Evolutionary conservation across 2,329 filamentous ascomycete genomes (phyloP).

Genomic region (Fusarium sp.): DNA sequence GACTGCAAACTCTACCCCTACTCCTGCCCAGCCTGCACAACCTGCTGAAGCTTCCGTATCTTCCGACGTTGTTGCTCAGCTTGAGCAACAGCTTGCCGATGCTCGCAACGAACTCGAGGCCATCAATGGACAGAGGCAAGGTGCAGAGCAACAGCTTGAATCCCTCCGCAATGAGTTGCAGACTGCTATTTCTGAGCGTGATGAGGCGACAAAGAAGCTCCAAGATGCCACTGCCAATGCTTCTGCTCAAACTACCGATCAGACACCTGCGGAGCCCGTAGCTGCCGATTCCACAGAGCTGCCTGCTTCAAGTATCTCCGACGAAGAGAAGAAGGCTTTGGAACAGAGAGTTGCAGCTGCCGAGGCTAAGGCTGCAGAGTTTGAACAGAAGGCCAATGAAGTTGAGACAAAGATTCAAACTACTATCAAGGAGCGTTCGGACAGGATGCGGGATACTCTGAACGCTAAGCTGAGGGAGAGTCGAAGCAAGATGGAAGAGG

Average conservation of each 20-base stretch:
- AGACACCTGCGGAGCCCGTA: constrained; percentile 23
- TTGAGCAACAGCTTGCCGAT: constrained; percentile 60
- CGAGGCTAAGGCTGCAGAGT: constrained; percentile 69
- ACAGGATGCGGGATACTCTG: constrained; percentile 74
- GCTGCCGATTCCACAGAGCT: constrained; percentile 25
- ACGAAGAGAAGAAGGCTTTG: constrained; percentile 67
- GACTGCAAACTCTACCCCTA: constrained; percentile 48
- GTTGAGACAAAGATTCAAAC: constrained; percentile 69
- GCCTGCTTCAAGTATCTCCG: constrained; percentile 50
- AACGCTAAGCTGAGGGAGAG: constrained; percentile 77
- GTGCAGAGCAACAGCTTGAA: constrained; percentile 70
- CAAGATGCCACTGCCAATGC: constrained; percentile 43
- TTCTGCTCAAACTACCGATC: constrained; percentile 45
- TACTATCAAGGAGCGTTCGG: constrained; percentile 71
- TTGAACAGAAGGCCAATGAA: constrained; percentile 70
- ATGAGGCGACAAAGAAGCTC: constrained; percentile 61
- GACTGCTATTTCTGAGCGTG: constrained; percentile 69
- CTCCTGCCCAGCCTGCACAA: constrained; percentile 44
- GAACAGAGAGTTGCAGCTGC: constrained; percentile 69
- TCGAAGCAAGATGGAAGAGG: constrained; percentile 60
- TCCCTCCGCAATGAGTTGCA: constrained; percentile 67
- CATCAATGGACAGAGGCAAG: constrained; percentile 73
- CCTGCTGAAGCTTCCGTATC: constrained; percentile 52
- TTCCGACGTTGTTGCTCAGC: constrained; percentile 56
- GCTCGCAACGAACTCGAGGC: constrained; percentile 70